A percentile compares a stretch with the other conserved stretches of the same genome.
These are phyloP conservation scores for Teunomyces cretensis DNA, from an alignment of 805 yeast genomes.

Conservation along the genomic window DNA sequence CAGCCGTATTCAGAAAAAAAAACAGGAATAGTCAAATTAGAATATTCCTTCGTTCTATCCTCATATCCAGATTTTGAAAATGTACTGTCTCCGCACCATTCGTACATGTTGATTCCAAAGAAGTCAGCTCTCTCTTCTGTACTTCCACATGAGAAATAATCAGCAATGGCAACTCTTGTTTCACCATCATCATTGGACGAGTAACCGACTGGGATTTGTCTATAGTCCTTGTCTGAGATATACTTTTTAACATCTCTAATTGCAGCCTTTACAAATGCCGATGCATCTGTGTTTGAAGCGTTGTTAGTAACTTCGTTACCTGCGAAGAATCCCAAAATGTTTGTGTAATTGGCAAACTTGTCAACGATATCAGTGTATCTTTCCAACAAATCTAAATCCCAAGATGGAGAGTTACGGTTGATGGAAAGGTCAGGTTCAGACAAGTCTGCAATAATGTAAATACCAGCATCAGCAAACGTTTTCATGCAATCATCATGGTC, in stretches of 20 bases:
- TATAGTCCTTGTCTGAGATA: slow-evolving; percentile 62
- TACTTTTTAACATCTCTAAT: slow-evolving; percentile 84
- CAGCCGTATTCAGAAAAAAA: slow-evolving; percentile 92
- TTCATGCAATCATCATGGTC: slow-evolving; percentile 44
- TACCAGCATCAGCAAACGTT: slow-evolving; percentile 41
- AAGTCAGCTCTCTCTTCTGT: slow-evolving; percentile 65
- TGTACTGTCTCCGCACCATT: slow-evolving; percentile 75
- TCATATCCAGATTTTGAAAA: slow-evolving; percentile 65
- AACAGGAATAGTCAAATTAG: slow-evolving; percentile 72
- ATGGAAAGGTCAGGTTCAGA: slow-evolving; percentile 77
- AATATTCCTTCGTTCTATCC: slow-evolving; percentile 69
- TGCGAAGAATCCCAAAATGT: slow-evolving; percentile 91
- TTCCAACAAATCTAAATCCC: slow-evolving; percentile 70
- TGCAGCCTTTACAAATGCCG: slow-evolving; percentile 95
- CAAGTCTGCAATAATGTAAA: slow-evolving; percentile 44
- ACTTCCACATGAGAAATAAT: slow-evolving; percentile 83
- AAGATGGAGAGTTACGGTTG: slow-evolving; percentile 70
- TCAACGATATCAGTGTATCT: slow-evolving; percentile 86
- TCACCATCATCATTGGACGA: slow-evolving; percentile 86
- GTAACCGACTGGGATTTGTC: slow-evolving; percentile 90
- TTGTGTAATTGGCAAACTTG: slow-evolving; percentile 69
- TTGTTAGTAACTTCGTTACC: slow-evolving; percentile 96
- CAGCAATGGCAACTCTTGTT: slow-evolving; percentile 76
- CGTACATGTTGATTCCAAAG: slow-evolving; percentile 85
- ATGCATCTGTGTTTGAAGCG: slow-evolving; percentile 77